Conservation (phyloP, 176 grass and related monocot genomes). For the Cenchrus americanus region DNA sequence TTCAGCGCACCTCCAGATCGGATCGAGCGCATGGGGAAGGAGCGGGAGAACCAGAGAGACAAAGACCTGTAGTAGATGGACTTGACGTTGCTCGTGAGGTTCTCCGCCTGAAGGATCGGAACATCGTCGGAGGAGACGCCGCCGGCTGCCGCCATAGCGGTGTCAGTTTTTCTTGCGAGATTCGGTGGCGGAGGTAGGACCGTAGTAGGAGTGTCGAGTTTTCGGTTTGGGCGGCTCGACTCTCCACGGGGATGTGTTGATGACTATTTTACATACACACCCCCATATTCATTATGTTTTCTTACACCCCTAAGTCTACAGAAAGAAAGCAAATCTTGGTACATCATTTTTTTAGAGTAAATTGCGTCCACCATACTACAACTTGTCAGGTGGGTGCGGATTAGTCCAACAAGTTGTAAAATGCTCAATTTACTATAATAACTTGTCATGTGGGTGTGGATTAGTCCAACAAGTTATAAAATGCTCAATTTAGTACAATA, state of each 20-base stretch:
- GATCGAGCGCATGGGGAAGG: background rate
- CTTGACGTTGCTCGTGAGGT: slow-evolving; percentile 79
- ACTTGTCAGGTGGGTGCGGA: too few species aligned
- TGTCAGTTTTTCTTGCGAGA: slow-evolving; percentile 1
- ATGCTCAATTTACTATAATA: too few species aligned
- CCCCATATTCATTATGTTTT: background rate
- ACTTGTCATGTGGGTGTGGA: too few species aligned
- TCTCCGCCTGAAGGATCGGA: slow-evolving; percentile 66
- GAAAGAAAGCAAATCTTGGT: too few species aligned
- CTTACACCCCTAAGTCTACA: too few species aligned
- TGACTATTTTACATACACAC: background rate
- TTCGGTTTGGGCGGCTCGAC: background rate
- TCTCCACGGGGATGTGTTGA: background rate
- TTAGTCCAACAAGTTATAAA: too few species aligned
- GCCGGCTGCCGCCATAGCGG: slow-evolving; percentile 45
- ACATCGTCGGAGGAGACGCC: slow-evolving; percentile 39
- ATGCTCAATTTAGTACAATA: too few species aligned
- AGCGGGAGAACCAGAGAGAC: background rate
- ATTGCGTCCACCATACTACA: too few species aligned
- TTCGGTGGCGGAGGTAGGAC: background rate
- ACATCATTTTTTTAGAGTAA: too few species aligned
- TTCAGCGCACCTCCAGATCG: background rate
- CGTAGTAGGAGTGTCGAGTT: slow-evolving; percentile 28
- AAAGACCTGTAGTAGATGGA: slow-evolving; percentile 83
- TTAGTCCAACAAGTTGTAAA: too few species aligned